Evolutionary conservation across 2,329 filamentous ascomycete species (phyloP).

Genomic region (Pseudogymnoascus verrucosus): DNA sequence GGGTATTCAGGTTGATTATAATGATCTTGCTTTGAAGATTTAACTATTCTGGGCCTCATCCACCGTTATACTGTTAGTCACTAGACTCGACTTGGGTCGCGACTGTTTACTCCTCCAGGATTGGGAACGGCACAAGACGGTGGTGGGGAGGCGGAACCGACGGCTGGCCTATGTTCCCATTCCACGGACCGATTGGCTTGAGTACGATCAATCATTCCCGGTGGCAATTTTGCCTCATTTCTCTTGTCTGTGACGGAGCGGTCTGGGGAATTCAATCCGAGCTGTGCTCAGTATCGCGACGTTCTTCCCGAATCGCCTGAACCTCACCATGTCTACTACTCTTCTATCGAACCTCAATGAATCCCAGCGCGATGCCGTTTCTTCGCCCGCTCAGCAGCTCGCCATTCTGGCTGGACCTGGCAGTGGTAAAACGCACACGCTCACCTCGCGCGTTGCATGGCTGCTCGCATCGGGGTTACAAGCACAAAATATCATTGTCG

Average conservation of each 20-base stretch:
- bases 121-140: neutral
- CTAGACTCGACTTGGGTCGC: neutral
- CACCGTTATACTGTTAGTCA: neutral
- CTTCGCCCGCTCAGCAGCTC: slow-evolving; percentile 47
- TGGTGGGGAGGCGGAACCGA: neutral
- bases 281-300: neutral
- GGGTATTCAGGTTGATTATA: neutral
- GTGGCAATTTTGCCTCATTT: neutral
- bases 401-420: slow-evolving; percentile 62
- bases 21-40: neutral
- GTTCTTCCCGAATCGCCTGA: neutral
- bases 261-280: neutral
- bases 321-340: neutral
- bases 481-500: slow-evolving; percentile 85
- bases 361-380: slow-evolving; percentile 57
- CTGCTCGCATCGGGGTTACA: slow-evolving; percentile 65
- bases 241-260: neutral
- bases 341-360: slow-evolving; percentile 55
- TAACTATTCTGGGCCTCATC: neutral
- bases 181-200: neutral
- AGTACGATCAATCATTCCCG: neutral
- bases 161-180: neutral
- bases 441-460: slow-evolving; percentile 88
- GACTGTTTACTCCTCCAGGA: neutral
- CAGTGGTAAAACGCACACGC: slow-evolving; percentile 87